Conservation (phyloP, 2,329 filamentous ascomycete species). For the Neospermospora avenae region DNA sequence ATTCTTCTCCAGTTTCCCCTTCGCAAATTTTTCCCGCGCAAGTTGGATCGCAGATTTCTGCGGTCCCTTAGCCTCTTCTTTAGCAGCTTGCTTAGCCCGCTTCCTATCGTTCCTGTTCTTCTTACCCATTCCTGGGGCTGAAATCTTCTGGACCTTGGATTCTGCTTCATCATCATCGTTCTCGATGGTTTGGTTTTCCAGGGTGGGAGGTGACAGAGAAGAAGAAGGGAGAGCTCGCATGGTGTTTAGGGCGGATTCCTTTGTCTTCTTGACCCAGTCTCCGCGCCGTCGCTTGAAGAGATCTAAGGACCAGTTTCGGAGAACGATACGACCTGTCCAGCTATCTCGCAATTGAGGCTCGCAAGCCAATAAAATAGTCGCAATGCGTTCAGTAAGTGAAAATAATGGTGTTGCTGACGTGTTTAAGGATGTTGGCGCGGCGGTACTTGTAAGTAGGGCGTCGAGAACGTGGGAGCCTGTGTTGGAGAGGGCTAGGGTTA, state of each 20-base stretch:
- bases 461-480: constrained; percentile 67
- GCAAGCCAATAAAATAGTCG: constrained; percentile 56
- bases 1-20: constrained; percentile 21
- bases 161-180: constrained; percentile 6
- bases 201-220: not conserved
- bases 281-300: constrained; percentile 59
- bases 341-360: constrained; percentile 62
- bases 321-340: constrained; percentile 63
- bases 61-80: not conserved
- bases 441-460: constrained; percentile 49
- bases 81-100: not conserved
- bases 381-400: constrained; percentile 65
- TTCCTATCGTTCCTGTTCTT: constrained; percentile 11
- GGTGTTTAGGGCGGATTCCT: constrained; percentile 28
- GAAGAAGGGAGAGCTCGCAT: not conserved
- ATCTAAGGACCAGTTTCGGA: constrained; percentile 74
- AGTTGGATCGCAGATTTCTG: constrained; percentile 32
- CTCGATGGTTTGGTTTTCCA: constrained; percentile 1
- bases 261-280: constrained; percentile 63
- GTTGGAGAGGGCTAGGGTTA: constrained; percentile 48
- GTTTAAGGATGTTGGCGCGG: constrained; percentile 9
- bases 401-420: constrained; percentile 42
- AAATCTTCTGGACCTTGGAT: constrained; percentile 1
- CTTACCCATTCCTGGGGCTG: not conserved
- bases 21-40: constrained; percentile 33